These are phyloP conservation scores for Mycena vulgaris DNA, from an alignment of 768 basidiomycete genomes.

Conservation along the genomic window DNA sequence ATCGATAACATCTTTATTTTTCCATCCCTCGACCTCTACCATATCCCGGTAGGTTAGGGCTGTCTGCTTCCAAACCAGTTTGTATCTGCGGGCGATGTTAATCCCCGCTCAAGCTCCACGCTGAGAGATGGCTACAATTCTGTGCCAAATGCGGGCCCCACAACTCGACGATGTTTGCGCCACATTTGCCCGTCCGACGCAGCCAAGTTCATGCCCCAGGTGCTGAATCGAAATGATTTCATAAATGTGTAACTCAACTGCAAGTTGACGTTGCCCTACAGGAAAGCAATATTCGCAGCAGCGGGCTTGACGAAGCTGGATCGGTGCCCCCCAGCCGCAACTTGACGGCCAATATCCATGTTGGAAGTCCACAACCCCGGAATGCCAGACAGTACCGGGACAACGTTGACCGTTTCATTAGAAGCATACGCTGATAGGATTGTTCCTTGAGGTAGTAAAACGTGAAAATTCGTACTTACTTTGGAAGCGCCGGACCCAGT, in stretches of 20 bases:
- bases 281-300: conserved; percentile 46
- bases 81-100: conserved; percentile 49
- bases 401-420: conserved; percentile 44
- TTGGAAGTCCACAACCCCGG: conserved; percentile 60
- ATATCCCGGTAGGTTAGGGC: conserved; percentile 56
- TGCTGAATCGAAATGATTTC: conserved; percentile 8
- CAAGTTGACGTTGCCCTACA: conserved; percentile 45
- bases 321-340: conserved; percentile 56
- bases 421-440: conserved; percentile 34
- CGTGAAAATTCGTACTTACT: conserved; percentile 34
- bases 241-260: background rate
- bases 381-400: conserved; percentile 50
- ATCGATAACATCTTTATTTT: conserved; percentile 43
- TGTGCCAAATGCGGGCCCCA: conserved; percentile 51
- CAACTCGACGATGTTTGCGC: conserved; percentile 53
- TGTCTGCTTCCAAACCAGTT: conserved; percentile 59
- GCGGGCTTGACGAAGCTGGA: conserved; percentile 59
- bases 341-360: conserved; percentile 63
- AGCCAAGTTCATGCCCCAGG: conserved; percentile 53
- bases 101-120: background rate
- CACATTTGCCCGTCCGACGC: conserved; percentile 49
- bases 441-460: background rate
- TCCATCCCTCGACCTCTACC: conserved; percentile 55
- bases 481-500: conserved; percentile 44
- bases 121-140: conserved; percentile 38